Conservation (phyloP, 2,329 filamentous ascomycete genomes). For the Ceratocystis albifundus region DNA sequence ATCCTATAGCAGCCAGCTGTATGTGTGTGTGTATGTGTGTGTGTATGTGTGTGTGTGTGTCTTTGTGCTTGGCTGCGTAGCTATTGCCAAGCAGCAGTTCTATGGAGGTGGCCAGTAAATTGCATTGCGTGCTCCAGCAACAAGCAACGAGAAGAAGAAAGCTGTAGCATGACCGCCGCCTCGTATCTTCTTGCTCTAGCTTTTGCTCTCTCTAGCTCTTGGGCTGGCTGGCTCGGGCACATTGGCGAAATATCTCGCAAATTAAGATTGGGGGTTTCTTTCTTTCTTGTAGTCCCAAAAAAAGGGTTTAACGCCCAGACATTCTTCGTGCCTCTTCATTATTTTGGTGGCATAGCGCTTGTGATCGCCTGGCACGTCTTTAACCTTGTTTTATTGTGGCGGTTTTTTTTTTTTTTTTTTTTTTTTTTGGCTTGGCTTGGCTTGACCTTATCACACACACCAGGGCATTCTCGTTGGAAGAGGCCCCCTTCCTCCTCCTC, state of each 20-base stretch:
- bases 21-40: neutral
- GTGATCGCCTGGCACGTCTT: neutral
- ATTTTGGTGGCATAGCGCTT: constrained; percentile 4
- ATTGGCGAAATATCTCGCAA: too few species aligned
- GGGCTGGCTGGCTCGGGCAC: too few species aligned
- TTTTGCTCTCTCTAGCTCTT: too few species aligned
- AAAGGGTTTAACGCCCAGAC: neutral
- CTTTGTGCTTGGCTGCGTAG: neutral
- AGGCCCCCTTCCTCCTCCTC: too few species aligned
- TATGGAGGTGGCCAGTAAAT: too few species aligned
- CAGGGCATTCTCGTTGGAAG: neutral
- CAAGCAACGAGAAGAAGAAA: too few species aligned
- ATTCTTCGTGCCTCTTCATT: neutral
- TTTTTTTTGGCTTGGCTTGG: neutral
- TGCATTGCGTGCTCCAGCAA: too few species aligned
- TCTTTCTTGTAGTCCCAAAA: neutral
- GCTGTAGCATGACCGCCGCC: too few species aligned
- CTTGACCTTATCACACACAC: neutral
- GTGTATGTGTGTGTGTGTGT: neutral
- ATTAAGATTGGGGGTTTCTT: neutral
- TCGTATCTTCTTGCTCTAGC: too few species aligned
- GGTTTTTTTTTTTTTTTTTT: neutral
- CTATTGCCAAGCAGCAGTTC: neutral
- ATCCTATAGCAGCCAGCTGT: neutral
- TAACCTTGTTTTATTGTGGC: neutral